Base-by-base conservation (phyloP, 495 filamentous ascomycete species). In the Xylaria cubensis region DNA sequence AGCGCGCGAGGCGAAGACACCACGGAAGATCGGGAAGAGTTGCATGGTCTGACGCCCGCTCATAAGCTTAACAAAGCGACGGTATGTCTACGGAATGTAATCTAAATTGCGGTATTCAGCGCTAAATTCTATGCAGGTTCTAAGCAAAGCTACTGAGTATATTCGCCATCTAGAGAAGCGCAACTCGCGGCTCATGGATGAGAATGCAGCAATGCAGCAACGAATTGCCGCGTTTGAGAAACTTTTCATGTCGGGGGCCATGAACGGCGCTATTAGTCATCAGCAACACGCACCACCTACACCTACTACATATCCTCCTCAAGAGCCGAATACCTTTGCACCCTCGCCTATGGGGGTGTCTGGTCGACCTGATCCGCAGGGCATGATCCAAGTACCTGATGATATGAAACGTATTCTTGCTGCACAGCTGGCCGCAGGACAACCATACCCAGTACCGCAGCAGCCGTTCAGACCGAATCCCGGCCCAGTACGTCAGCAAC, bases 41-140 rank as follows among this genome's bases (percentile, higher is more conserved):
- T 91, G 1, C 93, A 95, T 69, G 93, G 92, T 13, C 80, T 92
- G 58, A 92, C 92, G 2, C 89, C 92, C 0, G 92, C 93, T 9
- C 93, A 92, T 82, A 99, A 99, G 78, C 85, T 97, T 3, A 98
- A 98, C 81, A 99, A 99, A 80, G 95, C 95, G 17, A 97, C 95
- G 29, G 93, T 91, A 78, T 50, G 86, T 81, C 36, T 58, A 29
- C 58, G 17, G 21, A 63, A 6, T 48, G 19, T 46, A 50, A 58
- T 73, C 26, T 53, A 53, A 29, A 21, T 44, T 34, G 24, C 0
- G 5, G 13, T 34, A 12, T n/a, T 42, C 8, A 34, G 55, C 42
- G 26, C 76, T 76, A 74, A 78, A 56, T 29, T 70, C 29, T 61
- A 53, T 29, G 17, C 58, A 88, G 87, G 84, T 97, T 64, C 83